Evolutionary conservation across 306 rosid species (phyloP).

Genomic region (Cucurbita ficifolia): DNA sequence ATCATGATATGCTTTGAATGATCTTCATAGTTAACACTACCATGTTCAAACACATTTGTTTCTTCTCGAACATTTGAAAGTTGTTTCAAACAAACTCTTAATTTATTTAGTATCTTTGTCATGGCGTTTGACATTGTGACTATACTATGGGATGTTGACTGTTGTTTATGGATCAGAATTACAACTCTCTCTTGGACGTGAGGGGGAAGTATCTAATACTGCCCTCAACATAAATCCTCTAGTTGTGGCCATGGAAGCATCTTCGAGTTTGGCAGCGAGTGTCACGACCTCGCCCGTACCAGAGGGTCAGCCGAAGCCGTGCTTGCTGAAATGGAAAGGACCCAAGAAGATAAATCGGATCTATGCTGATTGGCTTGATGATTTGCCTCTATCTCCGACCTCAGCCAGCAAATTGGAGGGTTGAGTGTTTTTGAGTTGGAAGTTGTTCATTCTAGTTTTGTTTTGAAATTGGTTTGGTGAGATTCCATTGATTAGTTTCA

Average conservation of each 20-base stretch:
- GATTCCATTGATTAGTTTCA: background rate
- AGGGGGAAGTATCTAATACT: slow-evolving; percentile 22
- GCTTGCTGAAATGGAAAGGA: slow-evolving; percentile 51
- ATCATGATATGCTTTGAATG: background rate
- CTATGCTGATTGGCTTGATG: slow-evolving; percentile 91
- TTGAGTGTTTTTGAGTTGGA: slow-evolving; percentile 15
- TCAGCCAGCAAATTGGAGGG: slow-evolving; percentile 32
- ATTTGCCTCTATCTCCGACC: slow-evolving; percentile 37
- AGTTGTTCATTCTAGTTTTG: background rate
- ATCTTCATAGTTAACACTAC: background rate
- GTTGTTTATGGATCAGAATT: slow-evolving; percentile 41
- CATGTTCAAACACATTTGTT: background rate
- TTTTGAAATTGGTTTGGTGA: slow-evolving; percentile 5
- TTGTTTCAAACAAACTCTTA: too few species aligned
- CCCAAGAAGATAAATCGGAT: slow-evolving; percentile 63
- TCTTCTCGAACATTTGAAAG: background rate
- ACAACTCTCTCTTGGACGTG: slow-evolving; percentile 35
- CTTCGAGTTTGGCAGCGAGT: slow-evolving; percentile 15
- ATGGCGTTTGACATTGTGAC: too few species aligned
- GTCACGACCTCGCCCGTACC: slow-evolving; percentile 19
- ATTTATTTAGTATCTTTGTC: too few species aligned
- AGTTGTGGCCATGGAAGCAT: slow-evolving; percentile 24
- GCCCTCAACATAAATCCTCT: slow-evolving; percentile 19
- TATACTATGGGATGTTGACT: background rate
- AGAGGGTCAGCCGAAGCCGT: slow-evolving; percentile 35